These are phyloP conservation scores for Pezicula radicicola DNA, from an alignment of 2,329 filamentous ascomycete genomes.

Conservation along the genomic window DNA sequence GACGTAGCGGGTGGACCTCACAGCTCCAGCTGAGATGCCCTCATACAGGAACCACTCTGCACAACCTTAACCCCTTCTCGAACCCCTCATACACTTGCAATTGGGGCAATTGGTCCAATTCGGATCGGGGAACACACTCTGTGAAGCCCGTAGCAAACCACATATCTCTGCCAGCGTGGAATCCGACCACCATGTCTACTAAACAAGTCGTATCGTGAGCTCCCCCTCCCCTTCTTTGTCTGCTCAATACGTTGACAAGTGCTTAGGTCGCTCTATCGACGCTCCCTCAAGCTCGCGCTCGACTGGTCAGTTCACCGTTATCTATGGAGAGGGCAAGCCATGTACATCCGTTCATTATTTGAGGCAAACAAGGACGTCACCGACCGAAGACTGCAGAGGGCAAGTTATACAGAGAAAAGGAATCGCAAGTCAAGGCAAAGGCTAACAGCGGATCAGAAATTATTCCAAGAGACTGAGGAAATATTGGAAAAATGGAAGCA, in stretches of 20 bases:
- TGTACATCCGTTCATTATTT: constrained; percentile 94
- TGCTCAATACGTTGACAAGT: constrained; percentile 8
- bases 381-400: constrained; percentile 83
- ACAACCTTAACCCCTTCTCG: no score
- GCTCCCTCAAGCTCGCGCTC: constrained; percentile 86
- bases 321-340: constrained; percentile 90
- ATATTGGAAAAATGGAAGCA: constrained; percentile 94
- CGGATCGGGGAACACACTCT: no score
- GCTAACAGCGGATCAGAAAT: constrained; percentile 50
- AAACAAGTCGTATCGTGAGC: constrained; percentile 30
- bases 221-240: neutral
- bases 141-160: neutral
- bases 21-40: no score
- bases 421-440: neutral
- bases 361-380: constrained; percentile 86
- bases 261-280: constrained; percentile 75
- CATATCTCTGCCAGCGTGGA: neutral
- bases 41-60: no score
- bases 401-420: constrained; percentile 8
- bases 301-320: constrained; percentile 94
- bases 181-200: constrained; percentile 27
- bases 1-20: no score
- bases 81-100: no score
- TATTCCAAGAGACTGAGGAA: constrained; percentile 85
- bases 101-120: no score